Evolutionary conservation across 176 grass and related monocot genomes (phyloP), one percentile per base, ranked within the genome.

Genomic region (Zizania latifolia): DNA sequence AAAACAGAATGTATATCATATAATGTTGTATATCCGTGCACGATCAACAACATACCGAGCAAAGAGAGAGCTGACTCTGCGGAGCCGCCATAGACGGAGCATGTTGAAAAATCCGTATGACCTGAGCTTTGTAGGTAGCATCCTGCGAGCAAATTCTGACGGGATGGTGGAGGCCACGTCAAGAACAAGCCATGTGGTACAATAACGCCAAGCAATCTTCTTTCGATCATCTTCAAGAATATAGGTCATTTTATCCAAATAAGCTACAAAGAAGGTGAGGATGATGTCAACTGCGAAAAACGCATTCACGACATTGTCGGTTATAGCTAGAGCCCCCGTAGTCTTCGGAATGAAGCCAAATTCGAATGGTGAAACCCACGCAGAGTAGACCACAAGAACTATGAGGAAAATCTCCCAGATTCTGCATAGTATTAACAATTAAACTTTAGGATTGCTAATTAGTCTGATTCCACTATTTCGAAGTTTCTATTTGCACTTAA

Each of bases 91-190:
- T 54, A 98, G 76, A 54, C 95, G 91, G 55, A 98, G 87, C 88
- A 98, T 92, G 74, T 91, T 94, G 83, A 98, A 94, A 77, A 98
- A 98, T 66, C 95, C 91, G 83, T 92, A 98, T 15, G 84, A 89
- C 37, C 81, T 85, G 12, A 98, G 81, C 7, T 51, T 83, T 17
- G 51, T 19, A 68, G 94, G 91, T 29, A 98, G 71, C 34, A 94
- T 86, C 79, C 29, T 85, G 40, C 83, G 75, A 82, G 86, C 88
- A 41, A 92, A 2, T 83, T 98, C 94, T 34, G 84, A 66, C 10
- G 94, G 94, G 46, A 94, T 82, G 8, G 94, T 98, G 17, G 91
- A 94, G 16, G 78, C 86, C 8, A 94, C 74, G 48, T 98, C 91
- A 23, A 98, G 86, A 81, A 92, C 60, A 85, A 98, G 89, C 94